These are phyloP conservation scores for Colletotrichum kahawae DNA, from an alignment of 2,329 filamentous ascomycete species.

Conservation along the genomic window DNA sequence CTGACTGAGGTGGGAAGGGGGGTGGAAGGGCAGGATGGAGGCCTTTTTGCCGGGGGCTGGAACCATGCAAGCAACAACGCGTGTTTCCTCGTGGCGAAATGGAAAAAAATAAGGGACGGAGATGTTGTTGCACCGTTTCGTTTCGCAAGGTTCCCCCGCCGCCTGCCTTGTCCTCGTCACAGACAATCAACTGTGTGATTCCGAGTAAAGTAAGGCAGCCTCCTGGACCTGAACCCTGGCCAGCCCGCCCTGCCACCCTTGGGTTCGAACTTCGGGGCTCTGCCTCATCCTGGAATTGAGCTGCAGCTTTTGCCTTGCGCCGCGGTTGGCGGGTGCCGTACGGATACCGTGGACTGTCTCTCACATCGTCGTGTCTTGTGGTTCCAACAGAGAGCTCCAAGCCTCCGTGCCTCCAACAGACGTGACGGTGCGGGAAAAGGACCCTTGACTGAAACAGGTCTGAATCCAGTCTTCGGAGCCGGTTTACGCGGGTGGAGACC, in stretches of 20 bases:
- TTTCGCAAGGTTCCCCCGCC: background rate
- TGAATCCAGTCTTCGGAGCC: constrained; percentile 9
- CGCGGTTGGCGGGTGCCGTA: background rate
- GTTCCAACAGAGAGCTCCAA: background rate
- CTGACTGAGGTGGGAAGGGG: background rate
- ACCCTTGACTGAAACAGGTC: constrained; percentile 10
- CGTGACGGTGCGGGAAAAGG: background rate
- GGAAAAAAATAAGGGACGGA: background rate
- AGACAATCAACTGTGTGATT: background rate
- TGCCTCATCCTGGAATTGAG: constrained; percentile 12
- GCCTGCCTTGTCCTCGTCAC: background rate
- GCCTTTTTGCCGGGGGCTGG: background rate
- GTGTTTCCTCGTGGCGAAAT: constrained; percentile 12
- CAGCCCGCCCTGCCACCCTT: background rate
- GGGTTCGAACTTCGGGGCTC: background rate
- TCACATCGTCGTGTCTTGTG: background rate
- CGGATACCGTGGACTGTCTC: background rate
- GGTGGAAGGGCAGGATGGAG: background rate
- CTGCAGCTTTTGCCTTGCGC: background rate
- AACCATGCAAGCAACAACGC: background rate
- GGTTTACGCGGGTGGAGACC: constrained; percentile 1
- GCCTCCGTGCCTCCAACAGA: background rate
- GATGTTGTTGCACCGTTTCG: constrained; percentile 14
- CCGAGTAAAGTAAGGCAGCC: background rate
- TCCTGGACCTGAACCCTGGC: background rate